A percentile compares a stretch with the other conserved stretches of the same genome.
phyloP scores from a whole-genome alignment of 2,329 filamentous ascomycete genomes.

The Sporothrix humicola region DNA sequence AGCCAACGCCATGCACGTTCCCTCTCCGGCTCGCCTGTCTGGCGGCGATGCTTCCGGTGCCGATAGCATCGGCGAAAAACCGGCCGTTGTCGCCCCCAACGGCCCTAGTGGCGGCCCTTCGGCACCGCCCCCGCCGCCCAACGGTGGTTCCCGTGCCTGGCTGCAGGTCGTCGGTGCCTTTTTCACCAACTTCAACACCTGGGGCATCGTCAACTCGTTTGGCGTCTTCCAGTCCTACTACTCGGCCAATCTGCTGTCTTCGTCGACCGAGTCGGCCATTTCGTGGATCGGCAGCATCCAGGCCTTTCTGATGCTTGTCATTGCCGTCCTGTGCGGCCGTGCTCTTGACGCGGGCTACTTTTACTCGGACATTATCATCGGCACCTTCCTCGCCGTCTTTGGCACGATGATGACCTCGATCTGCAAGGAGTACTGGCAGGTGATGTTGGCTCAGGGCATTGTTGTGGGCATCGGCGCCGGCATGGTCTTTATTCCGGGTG shows the following conservation, averaged over 20 bases:
- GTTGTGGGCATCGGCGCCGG: conserved; percentile 63
- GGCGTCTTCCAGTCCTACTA: conserved; percentile 33
- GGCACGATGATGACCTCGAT: conserved; percentile 53
- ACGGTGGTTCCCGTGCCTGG: conserved; percentile 34
- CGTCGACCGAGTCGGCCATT: conserved; percentile 41
- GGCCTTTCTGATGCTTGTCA: conserved; percentile 52
- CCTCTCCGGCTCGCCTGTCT: background rate
- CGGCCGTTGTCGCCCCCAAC: background rate
- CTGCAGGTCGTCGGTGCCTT: conserved; percentile 35
- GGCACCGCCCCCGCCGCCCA: conserved; percentile 28
- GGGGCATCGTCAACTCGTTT: conserved; percentile 31
- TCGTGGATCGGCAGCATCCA: conserved; percentile 57
- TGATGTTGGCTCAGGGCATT: conserved; percentile 61
- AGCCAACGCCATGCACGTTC: background rate
- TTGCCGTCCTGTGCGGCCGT: conserved; percentile 52
- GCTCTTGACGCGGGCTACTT: conserved; percentile 56
- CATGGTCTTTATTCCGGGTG: conserved; percentile 59
- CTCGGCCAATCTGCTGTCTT: conserved; percentile 25
- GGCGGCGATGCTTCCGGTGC: background rate
- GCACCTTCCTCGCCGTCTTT: conserved; percentile 52
- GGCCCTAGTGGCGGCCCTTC: background rate
- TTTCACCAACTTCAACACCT: conserved; percentile 36
- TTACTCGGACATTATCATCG: conserved; percentile 48
- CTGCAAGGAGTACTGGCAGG: conserved; percentile 52
- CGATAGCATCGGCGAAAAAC: conserved; percentile 23